A percentile compares a stretch with the other conserved stretches of the same genome.
phyloP scores from a whole-genome alignment of 805 yeast genomes.

The Wickerhamiella cacticola region DNA sequence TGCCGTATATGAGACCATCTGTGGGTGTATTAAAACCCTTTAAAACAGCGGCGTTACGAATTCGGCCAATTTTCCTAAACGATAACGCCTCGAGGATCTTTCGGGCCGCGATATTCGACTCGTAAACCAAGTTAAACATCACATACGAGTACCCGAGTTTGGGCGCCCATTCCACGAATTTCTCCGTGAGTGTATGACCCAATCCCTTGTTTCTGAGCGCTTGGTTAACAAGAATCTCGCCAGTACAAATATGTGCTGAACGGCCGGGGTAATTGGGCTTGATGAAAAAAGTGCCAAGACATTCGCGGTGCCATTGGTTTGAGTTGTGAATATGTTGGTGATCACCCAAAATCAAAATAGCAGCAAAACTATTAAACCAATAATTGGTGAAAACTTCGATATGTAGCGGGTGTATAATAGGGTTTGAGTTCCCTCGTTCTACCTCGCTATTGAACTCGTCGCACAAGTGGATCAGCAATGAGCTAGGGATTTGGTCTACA shows the following conservation, averaged over 20 bases:
- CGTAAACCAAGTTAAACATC: conserved; percentile 76
- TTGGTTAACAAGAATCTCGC: conserved; percentile 77
- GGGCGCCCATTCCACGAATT: conserved; percentile 85
- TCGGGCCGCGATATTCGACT: conserved; percentile 74
- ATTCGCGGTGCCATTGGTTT: conserved; percentile 82
- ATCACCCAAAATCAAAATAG: conserved; percentile 67
- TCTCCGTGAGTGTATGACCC: conserved; percentile 72
- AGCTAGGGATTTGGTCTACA: conserved; percentile 59
- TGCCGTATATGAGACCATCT: conserved; percentile 76
- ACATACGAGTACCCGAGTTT: conserved; percentile 75
- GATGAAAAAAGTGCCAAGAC: conserved; percentile 75
- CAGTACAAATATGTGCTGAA: conserved; percentile 85
- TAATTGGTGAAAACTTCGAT: conserved; percentile 65
- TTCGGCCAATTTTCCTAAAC: conserved; percentile 66
- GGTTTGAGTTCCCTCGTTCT: conserved; percentile 75
- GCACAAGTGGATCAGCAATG: conserved; percentile 63
- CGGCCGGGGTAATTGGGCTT: conserved; percentile 90
- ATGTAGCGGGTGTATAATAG: conserved; percentile 69
- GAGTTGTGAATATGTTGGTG: conserved; percentile 36
- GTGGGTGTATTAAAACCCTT: conserved; percentile 77
- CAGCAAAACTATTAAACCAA: conserved; percentile 84
- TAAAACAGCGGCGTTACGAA: conserved; percentile 79
- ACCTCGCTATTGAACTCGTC: conserved; percentile 93
- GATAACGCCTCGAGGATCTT: conserved; percentile 63
- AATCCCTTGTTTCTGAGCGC: conserved; percentile 88